phyloP scores from a whole-genome alignment of 2,329 filamentous ascomycete species.

The Podosphaera xanthii region DNA sequence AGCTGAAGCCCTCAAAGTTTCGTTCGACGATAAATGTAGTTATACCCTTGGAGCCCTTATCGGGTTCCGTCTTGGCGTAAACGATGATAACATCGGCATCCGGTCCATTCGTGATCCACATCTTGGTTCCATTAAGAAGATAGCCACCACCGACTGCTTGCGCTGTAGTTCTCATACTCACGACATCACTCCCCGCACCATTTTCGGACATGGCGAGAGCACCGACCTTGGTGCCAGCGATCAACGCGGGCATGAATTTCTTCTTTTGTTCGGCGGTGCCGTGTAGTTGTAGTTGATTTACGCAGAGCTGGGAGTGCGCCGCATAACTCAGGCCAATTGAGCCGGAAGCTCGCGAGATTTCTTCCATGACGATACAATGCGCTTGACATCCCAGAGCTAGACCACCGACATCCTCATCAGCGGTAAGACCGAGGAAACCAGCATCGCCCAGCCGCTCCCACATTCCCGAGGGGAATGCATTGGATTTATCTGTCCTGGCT shows the following conservation, averaged over 20 bases:
- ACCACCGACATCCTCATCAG: slow-evolving; percentile 77
- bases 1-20: slow-evolving; percentile 50
- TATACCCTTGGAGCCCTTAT: slow-evolving; percentile 67
- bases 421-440: slow-evolving; percentile 79
- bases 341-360: slow-evolving; percentile 67
- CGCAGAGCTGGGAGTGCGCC: slow-evolving; percentile 84
- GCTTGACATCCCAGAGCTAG: slow-evolving; percentile 88
- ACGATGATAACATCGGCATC: slow-evolving; percentile 85
- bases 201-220: slow-evolving; percentile 91
- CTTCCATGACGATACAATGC: slow-evolving; percentile 88
- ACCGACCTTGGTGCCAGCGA: slow-evolving; percentile 61
- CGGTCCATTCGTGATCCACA: slow-evolving; percentile 98
- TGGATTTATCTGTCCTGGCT: slow-evolving; percentile 57
- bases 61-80: slow-evolving; percentile 84
- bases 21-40: slow-evolving; percentile 78
- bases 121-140: slow-evolving; percentile 52
- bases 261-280: slow-evolving; percentile 58
- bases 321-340: slow-evolving; percentile 81
- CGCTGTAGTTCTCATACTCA: slow-evolving; percentile 80
- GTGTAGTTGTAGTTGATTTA: slow-evolving; percentile 90
- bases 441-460: slow-evolving; percentile 87
- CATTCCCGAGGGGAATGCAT: slow-evolving; percentile 76
- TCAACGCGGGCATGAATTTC: slow-evolving; percentile 56
- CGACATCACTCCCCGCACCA: slow-evolving; percentile 75
- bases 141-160: slow-evolving; percentile 67